phyloP scores from a whole-genome alignment of 2,329 filamentous ascomycete genomes.

The Aspergillus sp. region DNA sequence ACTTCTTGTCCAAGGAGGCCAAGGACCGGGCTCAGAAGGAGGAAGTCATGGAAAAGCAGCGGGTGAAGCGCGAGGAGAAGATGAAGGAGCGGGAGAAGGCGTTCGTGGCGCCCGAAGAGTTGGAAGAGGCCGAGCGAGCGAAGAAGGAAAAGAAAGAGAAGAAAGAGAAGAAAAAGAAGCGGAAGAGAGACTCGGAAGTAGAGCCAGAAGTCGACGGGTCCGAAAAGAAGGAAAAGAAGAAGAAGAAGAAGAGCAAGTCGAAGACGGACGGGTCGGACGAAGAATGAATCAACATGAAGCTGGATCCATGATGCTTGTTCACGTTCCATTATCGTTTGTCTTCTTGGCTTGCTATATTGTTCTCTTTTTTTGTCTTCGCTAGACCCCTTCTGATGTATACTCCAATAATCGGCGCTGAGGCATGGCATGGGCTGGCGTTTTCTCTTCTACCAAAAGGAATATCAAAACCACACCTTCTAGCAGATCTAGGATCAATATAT shows the following conservation, averaged over 20 bases:
- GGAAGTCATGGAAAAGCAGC: constrained; percentile 80
- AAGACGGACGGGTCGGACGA: constrained; percentile 29
- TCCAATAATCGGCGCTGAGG: constrained; percentile 31
- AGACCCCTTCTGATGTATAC: constrained; percentile 9
- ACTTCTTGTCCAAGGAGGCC: constrained; percentile 89
- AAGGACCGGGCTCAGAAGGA: constrained; percentile 81
- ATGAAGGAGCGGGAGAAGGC: constrained; percentile 80
- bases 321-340: constrained; percentile 12
- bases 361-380: constrained; percentile 1
- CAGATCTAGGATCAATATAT: not conserved
- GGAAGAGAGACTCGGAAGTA: constrained; percentile 37
- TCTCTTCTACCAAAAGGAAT: constrained; percentile 5
- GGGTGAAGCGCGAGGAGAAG: constrained; percentile 84
- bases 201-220: constrained; percentile 33
- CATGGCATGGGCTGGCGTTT: constrained; percentile 41
- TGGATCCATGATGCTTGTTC: not conserved
- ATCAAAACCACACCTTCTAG: not conserved
- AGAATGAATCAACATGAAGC: constrained; percentile 20
- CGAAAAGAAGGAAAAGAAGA: constrained; percentile 64
- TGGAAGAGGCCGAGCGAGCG: constrained; percentile 52
- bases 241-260: constrained; percentile 44
- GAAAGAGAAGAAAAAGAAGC: constrained; percentile 48
- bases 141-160: constrained; percentile 47
- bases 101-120: constrained; percentile 83
- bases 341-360: constrained; percentile 17